Evolutionary conservation across 768 basidiomycete genomes (phyloP).

Genomic region (Agaricus blazei): DNA sequence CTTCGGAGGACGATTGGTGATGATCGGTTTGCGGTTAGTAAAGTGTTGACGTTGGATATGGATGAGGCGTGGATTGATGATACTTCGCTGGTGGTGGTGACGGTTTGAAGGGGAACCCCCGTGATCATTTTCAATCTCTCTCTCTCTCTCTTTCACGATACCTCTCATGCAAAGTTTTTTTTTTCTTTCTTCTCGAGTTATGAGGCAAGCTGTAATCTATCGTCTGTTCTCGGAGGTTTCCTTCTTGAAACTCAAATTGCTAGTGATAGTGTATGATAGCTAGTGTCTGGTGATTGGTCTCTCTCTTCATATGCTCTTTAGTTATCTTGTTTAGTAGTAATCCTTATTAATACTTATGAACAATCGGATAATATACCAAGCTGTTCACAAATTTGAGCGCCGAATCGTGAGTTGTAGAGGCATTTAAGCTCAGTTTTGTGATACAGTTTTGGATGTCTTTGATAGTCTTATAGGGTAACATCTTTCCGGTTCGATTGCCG

Average conservation of each 20-base stretch:
- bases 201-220: neutral
- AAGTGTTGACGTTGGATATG: constrained; percentile 59
- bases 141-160: neutral
- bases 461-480: too few species aligned
- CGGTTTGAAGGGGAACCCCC: neutral
- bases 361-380: too few species aligned
- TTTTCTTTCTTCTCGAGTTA: neutral
- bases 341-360: neutral
- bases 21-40: constrained; percentile 46
- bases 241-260: neutral
- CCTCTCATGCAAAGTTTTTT: neutral
- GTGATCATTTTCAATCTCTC: neutral
- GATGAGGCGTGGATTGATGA: constrained; percentile 66
- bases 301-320: neutral
- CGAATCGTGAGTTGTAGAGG: too few species aligned
- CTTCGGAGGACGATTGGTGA: constrained; percentile 54
- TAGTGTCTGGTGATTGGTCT: neutral
- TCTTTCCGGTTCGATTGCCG: too few species aligned
- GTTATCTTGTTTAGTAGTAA: neutral
- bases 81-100: constrained; percentile 52
- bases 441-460: too few species aligned
- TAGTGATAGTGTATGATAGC: neutral
- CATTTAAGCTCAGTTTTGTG: too few species aligned
- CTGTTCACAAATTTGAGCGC: too few species aligned
- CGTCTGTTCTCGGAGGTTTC: neutral